Evolutionary conservation across 2,329 filamentous ascomycete species (phyloP).

Genomic region (Alternaria gaisen): DNA sequence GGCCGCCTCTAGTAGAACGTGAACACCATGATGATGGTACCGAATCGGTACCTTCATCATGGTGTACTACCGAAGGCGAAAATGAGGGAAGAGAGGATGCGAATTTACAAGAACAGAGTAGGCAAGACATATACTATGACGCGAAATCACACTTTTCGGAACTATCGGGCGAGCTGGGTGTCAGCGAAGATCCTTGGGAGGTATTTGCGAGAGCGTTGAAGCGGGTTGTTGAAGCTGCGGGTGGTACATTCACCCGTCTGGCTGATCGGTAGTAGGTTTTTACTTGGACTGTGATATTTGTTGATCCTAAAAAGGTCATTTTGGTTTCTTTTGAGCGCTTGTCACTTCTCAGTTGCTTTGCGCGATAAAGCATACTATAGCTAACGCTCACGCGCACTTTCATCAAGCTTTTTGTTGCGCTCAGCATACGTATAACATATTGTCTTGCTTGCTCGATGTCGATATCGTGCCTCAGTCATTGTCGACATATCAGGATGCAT

Average conservation of each 20-base stretch:
- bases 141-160: not conserved
- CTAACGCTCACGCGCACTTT: too few relatives aligned
- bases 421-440: too few relatives aligned
- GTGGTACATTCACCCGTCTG: not conserved
- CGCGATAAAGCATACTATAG: too few relatives aligned
- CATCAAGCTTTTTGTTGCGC: too few relatives aligned
- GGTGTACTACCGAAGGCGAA: not conserved
- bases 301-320: too few relatives aligned
- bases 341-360: too few relatives aligned
- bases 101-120: fast-evolving
- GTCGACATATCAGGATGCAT: too few relatives aligned
- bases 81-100: fast-evolving
- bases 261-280: not conserved
- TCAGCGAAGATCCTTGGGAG: not conserved
- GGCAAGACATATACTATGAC: not conserved
- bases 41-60: too few relatives aligned
- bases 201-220: not conserved
- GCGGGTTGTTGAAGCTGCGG: not conserved
- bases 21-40: not conserved
- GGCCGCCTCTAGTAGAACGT: not conserved
- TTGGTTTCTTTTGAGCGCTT: too few relatives aligned
- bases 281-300: not conserved
- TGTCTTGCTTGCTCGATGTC: too few relatives aligned
- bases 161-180: fast-evolving
- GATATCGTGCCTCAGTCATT: too few relatives aligned